Conservation (phyloP, 2,329 filamentous ascomycete genomes). For the Ophiostoma australiae region DNA sequence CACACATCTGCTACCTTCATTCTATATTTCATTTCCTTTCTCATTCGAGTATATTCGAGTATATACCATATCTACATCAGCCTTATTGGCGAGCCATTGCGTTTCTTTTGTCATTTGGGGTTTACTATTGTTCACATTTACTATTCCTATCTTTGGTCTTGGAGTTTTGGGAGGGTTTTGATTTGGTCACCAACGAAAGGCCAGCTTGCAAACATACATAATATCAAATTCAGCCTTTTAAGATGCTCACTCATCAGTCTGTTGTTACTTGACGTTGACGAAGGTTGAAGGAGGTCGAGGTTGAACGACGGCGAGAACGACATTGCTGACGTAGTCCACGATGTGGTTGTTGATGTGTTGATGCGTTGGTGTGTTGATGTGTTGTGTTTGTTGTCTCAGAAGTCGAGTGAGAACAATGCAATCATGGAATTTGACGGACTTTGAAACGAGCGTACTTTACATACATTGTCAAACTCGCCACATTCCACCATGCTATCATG, state of each 20-base stretch:
- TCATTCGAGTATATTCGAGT: neutral
- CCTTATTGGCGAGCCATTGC: neutral
- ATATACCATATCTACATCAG: neutral
- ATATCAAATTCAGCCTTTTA: neutral
- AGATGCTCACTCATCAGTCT: neutral
- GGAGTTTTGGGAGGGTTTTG: neutral
- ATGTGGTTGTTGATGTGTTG: neutral
- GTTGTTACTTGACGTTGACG: neutral
- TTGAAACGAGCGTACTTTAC: neutral
- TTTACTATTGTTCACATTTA: neutral
- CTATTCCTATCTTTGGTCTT: neutral
- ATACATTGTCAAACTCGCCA: neutral
- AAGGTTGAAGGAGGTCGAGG: neutral
- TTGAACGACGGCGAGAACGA: neutral
- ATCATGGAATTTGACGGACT: constrained; percentile 5
- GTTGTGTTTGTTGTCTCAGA: neutral
- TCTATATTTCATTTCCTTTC: neutral
- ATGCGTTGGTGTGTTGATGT: neutral
- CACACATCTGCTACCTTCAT: neutral
- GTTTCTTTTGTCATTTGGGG: constrained; percentile 5
- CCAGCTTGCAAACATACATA: neutral
- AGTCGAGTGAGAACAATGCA: neutral
- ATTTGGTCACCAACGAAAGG: neutral
- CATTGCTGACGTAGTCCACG: neutral
- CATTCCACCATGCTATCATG: neutral